Percentiles rank a stretch among this genome's conserved stretches.
These are phyloP conservation scores for Ogataea sp. DNA, from an alignment of 805 yeast genomes.

Conservation along the genomic window DNA sequence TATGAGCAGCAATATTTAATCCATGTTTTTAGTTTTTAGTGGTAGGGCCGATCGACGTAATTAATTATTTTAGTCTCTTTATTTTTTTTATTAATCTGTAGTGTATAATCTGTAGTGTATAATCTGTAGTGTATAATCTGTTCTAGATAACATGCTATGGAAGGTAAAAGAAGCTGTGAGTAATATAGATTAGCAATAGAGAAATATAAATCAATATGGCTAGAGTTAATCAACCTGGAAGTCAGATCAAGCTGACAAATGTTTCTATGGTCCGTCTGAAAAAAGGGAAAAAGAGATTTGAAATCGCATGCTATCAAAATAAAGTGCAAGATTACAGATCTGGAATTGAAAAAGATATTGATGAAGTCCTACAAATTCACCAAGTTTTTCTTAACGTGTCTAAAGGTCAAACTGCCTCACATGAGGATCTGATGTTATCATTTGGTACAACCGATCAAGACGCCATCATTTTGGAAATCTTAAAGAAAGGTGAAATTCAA, in stretches of 20 bases:
- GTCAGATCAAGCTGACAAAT: conserved; percentile 86
- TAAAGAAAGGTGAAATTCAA: conserved; percentile 90
- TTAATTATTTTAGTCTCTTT: no score
- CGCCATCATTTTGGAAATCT: conserved; percentile 68
- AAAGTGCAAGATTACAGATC: conserved; percentile 93
- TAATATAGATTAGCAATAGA: no score
- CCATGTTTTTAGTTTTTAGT: no score
- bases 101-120: no score
- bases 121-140: no score
- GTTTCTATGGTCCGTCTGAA: conserved; percentile 89
- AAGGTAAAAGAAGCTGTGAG: no score
- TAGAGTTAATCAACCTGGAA: conserved; percentile 75
- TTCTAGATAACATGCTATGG: no score
- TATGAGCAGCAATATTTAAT: no score
- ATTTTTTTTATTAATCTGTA: no score
- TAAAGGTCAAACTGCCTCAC: conserved; percentile 87
- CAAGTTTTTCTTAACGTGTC: conserved; percentile 90
- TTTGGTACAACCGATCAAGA: conserved; percentile 76
- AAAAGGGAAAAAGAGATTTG: conserved; percentile 87
- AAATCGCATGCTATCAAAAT: conserved; percentile 93
- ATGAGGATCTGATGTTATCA: conserved; percentile 66
- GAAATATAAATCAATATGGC: no score
- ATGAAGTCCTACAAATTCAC: conserved; percentile 94
- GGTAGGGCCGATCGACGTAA: no score
- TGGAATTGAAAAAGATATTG: conserved; percentile 85